Evolutionary conservation across 306 rosid species (phyloP), one percentile per base, ranked within the genome.

Genomic region (Trifolium repens): DNA sequence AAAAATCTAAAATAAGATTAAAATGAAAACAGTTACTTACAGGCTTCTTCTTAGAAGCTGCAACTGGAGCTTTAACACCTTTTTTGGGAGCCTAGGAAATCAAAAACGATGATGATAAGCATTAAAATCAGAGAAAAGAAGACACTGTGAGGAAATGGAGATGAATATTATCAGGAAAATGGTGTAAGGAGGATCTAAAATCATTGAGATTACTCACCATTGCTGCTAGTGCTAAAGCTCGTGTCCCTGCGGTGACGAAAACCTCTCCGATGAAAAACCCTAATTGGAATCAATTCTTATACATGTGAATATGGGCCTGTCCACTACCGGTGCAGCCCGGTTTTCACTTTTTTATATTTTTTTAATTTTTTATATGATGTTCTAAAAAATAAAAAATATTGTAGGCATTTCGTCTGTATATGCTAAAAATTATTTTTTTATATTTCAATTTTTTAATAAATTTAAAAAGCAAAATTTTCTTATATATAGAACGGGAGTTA

Each of bases 11-110:
- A 74, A 39, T 14, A 8, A 2, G 11, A 52, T 58, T 8, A 5
- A 44, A 52, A 7, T 24, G 3, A 0, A 19, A 44, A 1, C 7
- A 50, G 16, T 12, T 8, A 37, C 70, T 7, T 70, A 86, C 88
- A 9, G 85, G 67, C 55, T 86, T 89, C 93, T 84, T 89, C 79
- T 87, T 85, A 0, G 89, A 7, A 10, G 87, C 80, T 6, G 75
- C 43, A 7, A 76, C 83, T 9, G 88, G 67, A 3, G 77, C 86
- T 69, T 83, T 89, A 54, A 59, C 93, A 75, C 85, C 88, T 52
- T 72, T 84, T 71, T 89, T 89, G 14, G 89, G 91, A 54, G 80
- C 89, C 93, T 79, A 42, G 2, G 3, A 67, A 67, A 72, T 19
- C 3, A 69, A 62, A 30, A 10, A 67, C 46, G 37, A 0, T 5